Conservation (phyloP, 2,329 filamentous ascomycete genomes). For the Aphanocladium album region DNA sequence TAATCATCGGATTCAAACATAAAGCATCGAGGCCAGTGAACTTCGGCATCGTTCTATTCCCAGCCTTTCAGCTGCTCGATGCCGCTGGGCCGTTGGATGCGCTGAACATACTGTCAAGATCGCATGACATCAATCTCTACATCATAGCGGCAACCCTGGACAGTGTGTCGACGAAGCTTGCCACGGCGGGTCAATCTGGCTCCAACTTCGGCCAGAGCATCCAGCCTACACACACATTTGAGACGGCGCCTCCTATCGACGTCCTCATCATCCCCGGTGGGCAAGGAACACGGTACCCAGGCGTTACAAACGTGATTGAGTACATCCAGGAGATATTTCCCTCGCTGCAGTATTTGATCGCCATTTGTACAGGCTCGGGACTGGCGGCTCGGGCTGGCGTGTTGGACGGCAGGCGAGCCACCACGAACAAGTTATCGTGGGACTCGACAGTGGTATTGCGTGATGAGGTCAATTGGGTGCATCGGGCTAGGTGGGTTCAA, state of each 20-base stretch:
- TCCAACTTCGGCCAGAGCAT: constrained; percentile 4
- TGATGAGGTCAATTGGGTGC: constrained; percentile 32
- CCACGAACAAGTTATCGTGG: constrained; percentile 59
- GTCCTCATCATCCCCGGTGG: constrained; percentile 62
- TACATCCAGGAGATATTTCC: constrained; percentile 39
- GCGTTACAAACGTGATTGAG: constrained; percentile 27
- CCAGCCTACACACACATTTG: constrained; percentile 20
- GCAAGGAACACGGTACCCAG: constrained; percentile 34
- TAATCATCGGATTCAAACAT: neutral
- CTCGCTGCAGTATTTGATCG: constrained; percentile 49
- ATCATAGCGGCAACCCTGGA: constrained; percentile 16
- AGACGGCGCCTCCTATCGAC: constrained; percentile 16
- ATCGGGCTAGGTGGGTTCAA: constrained; percentile 57
- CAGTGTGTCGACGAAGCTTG: constrained; percentile 7
- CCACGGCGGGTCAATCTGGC: neutral
- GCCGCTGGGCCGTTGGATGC: constrained; percentile 21
- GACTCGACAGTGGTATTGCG: constrained; percentile 39
- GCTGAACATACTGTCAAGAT: constrained; percentile 12
- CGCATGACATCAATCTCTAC: constrained; percentile 15
- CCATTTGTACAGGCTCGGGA: constrained; percentile 59
- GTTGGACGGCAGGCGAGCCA: constrained; percentile 54
- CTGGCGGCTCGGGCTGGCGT: constrained; percentile 53
- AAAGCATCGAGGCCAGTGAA: neutral
- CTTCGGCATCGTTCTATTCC: constrained; percentile 24
- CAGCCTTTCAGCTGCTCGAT: constrained; percentile 24